phyloP scores from a whole-genome alignment of 176 grass and related monocot genomes.

The Bothriochloa decipiens region DNA sequence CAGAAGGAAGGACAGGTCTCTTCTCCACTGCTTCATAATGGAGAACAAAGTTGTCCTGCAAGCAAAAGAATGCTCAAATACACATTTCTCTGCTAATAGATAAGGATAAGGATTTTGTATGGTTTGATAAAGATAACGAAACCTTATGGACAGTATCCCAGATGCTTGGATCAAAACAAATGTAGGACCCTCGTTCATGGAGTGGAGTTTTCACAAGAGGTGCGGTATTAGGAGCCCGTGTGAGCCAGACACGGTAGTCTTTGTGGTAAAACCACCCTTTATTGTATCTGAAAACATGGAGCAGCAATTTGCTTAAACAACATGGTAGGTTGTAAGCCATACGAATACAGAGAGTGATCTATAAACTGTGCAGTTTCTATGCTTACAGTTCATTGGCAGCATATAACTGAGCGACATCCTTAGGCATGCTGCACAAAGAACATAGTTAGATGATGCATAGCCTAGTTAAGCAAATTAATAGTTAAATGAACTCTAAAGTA shows the following conservation, averaged over 20 bases:
- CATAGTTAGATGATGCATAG: slow-evolving; percentile 36
- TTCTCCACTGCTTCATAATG: slow-evolving; percentile 82
- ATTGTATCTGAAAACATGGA: slow-evolving; percentile 57
- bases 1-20: slow-evolving; percentile 60
- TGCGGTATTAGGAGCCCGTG: slow-evolving; percentile 60
- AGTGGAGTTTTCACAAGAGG: slow-evolving; percentile 65
- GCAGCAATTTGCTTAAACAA: slow-evolving; percentile 5
- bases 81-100: background rate
- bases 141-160: slow-evolving; percentile 91
- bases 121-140: slow-evolving; percentile 4
- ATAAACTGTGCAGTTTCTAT: slow-evolving; percentile 15
- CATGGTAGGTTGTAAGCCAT: background rate
- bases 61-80: slow-evolving; percentile 1
- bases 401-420: slow-evolving; percentile 88
- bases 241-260: slow-evolving; percentile 77
- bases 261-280: slow-evolving; percentile 95
- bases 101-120: slow-evolving; percentile 29
- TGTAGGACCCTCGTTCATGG: slow-evolving; percentile 81
- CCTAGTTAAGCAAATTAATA: slow-evolving; percentile 15
- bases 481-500: slow-evolving; percentile 46
- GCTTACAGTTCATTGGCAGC: slow-evolving; percentile 90
- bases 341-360: background rate
- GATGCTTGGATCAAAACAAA: slow-evolving; percentile 71
- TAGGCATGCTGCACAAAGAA: slow-evolving; percentile 86
- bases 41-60: slow-evolving; percentile 81